A percentile compares a stretch with the other conserved stretches of the same genome.
Conservation (phyloP, 2,329 filamentous ascomycete species). For the Alternaria gansuensis region DNA sequence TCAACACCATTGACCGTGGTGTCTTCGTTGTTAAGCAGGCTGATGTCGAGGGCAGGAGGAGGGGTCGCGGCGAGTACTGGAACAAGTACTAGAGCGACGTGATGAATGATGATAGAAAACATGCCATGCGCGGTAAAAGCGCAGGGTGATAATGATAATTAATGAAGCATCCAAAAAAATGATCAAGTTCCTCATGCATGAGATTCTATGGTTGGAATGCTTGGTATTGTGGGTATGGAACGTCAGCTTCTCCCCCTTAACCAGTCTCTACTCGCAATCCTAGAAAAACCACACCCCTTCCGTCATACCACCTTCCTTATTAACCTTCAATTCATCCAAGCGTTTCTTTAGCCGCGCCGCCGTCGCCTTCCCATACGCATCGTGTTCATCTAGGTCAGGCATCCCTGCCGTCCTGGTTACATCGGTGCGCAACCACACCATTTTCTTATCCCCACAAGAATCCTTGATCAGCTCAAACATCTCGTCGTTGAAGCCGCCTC, state of each 20-base stretch:
- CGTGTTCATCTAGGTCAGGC: conserved; percentile 14
- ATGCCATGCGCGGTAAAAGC: conserved; percentile 1
- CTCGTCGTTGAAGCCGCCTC: conserved; percentile 6
- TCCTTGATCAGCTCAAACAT: conserved; percentile 6
- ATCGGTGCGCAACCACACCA: conserved; percentile 22
- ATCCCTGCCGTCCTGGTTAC: neutral
- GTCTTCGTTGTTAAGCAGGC: conserved; percentile 48
- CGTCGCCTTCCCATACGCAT: conserved; percentile 18
- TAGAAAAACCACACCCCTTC: conserved; percentile 18
- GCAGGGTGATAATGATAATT: neutral
- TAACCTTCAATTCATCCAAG: conserved; percentile 17
- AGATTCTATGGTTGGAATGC: too few relatives aligned
- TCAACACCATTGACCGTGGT: conserved; percentile 61
- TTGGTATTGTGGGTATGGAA: too few relatives aligned
- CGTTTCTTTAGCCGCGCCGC: conserved; percentile 18
- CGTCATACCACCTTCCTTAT: conserved; percentile 7
- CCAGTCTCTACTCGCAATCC: neutral
- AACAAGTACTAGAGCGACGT: conserved; percentile 19
- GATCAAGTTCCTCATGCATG: too few relatives aligned
- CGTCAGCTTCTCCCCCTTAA: too few relatives aligned
- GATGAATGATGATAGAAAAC: neutral
- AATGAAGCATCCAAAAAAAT: neutral
- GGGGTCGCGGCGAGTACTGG: conserved; percentile 42
- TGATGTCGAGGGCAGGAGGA: conserved; percentile 29
- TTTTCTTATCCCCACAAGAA: conserved; percentile 14